Evolutionary conservation across 1,284 basidiomycete species (phyloP).

Genomic region (Puccinia polysora): DNA sequence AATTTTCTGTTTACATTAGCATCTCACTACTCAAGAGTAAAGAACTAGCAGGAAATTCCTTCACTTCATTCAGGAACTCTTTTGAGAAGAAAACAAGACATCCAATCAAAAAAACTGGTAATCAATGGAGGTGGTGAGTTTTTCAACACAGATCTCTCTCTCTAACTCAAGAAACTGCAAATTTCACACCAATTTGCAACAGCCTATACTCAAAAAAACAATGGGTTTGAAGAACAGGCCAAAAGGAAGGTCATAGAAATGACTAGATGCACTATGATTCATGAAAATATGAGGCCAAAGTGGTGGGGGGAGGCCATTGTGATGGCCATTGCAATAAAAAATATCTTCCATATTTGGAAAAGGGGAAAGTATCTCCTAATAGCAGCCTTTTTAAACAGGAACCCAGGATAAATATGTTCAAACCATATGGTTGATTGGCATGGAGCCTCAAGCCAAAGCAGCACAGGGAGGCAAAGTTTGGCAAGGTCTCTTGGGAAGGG

Average conservation of each 20-base stretch:
- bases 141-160: neutral
- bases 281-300: neutral
- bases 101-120: neutral
- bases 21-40: too few species aligned
- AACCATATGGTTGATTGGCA: neutral
- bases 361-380: neutral
- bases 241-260: conserved; percentile 4
- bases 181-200: neutral
- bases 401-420: neutral
- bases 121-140: conserved; percentile 3
- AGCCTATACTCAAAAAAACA: neutral
- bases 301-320: conserved; percentile 5
- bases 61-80: too few species aligned
- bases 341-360: neutral
- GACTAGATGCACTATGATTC: neutral
- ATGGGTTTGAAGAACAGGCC: neutral
- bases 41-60: too few species aligned
- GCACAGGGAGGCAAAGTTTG: neutral
- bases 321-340: neutral
- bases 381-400: neutral
- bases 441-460: neutral
- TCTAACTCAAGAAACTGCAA: neutral
- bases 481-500: neutral
- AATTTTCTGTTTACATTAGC: too few species aligned
- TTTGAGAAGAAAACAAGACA: neutral